Percentiles rank a stretch among this genome's conserved stretches.
Evolutionary conservation across 352 stramenopile genomes (phyloP).

Genomic region (Globisporangium iwayamae): DNA sequence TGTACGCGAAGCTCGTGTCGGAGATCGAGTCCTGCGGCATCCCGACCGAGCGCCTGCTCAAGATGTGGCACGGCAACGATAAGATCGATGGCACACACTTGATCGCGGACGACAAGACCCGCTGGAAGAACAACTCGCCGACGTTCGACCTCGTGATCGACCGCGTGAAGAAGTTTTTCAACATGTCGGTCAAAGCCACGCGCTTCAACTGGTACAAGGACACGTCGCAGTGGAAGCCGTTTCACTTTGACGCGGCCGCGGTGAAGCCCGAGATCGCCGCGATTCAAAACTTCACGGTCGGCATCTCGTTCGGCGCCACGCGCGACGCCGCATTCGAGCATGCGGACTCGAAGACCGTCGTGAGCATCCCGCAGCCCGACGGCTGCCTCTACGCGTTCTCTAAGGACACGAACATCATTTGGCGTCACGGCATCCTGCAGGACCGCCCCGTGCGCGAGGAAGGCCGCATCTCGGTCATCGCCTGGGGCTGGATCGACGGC

Average conservation of each 20-base stretch:
- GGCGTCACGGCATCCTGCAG: conserved; percentile 90
- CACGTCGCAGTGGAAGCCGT: conserved; percentile 91
- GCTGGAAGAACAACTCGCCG: conserved; percentile 70
- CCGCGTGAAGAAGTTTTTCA: conserved; percentile 86
- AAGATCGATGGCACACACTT: conserved; percentile 93
- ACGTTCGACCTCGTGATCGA: conserved; percentile 82
- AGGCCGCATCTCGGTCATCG: conserved; percentile 92
- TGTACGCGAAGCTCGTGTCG: conserved; percentile 62
- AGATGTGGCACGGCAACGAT: conserved; percentile 82
- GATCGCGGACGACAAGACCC: conserved; percentile 88
- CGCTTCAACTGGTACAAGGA: conserved; percentile 96
- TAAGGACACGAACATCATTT: conserved; percentile 92
- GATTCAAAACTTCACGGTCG: conserved; percentile 95
- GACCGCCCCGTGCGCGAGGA: conserved; percentile 83
- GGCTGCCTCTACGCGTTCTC: conserved; percentile 92
- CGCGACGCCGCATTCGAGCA: conserved; percentile 91
- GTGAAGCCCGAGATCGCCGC: conserved; percentile 91
- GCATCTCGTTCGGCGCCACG: conserved; percentile 90
- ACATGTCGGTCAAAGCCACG: conserved; percentile 84
- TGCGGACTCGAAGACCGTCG: conserved; percentile 68
- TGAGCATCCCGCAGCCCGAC: conserved; percentile 93
- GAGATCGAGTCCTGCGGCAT: conserved; percentile 70
- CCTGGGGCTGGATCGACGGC: conserved; percentile 88
- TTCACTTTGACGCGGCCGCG: conserved; percentile 92
- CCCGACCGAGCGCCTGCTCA: conserved; percentile 59